Evolutionary conservation across 805 yeast species (phyloP).

Genomic region (Sugiyamaella americana): DNA sequence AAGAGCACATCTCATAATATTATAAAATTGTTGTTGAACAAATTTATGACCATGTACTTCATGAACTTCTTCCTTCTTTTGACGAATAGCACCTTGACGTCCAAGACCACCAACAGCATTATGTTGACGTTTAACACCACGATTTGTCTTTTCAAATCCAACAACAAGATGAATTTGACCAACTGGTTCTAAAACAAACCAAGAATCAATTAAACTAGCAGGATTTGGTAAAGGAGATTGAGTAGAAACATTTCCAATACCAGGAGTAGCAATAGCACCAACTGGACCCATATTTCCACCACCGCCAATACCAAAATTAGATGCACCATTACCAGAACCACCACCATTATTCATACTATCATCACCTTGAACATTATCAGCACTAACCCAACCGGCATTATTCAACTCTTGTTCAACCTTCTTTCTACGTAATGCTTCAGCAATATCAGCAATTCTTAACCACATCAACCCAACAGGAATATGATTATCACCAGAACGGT

Average conservation of each 20-base stretch:
- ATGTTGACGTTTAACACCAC: slow-evolving; percentile 38
- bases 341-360: slow-evolving; percentile 36
- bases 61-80: slow-evolving; percentile 74
- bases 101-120: slow-evolving; percentile 61
- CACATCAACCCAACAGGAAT: slow-evolving; percentile 91
- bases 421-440: slow-evolving; percentile 89
- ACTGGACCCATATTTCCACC: slow-evolving; percentile 3
- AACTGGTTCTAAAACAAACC: slow-evolving; percentile 91
- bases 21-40: slow-evolving; percentile 90
- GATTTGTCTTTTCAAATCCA: slow-evolving; percentile 67
- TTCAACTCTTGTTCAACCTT: slow-evolving; percentile 71
- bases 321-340: slow-evolving; percentile 3
- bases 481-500: slow-evolving; percentile 56
- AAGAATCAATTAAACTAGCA: slow-evolving; percentile 41
- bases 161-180: slow-evolving; percentile 80
- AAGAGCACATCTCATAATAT: slow-evolving; percentile 93
- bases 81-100: slow-evolving; percentile 97
- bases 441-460: slow-evolving; percentile 84
- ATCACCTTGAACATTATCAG: slow-evolving; percentile 35
- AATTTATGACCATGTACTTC: slow-evolving; percentile 97
- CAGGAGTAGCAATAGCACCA: neutral
- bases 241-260: slow-evolving; percentile 4
- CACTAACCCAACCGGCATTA: slow-evolving; percentile 83
- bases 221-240: neutral
- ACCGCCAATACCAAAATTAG: slow-evolving; percentile 11